These are phyloP conservation scores for Mrakia gelida DNA, from an alignment of 768 basidiomycete species.

Conservation along the genomic window DNA sequence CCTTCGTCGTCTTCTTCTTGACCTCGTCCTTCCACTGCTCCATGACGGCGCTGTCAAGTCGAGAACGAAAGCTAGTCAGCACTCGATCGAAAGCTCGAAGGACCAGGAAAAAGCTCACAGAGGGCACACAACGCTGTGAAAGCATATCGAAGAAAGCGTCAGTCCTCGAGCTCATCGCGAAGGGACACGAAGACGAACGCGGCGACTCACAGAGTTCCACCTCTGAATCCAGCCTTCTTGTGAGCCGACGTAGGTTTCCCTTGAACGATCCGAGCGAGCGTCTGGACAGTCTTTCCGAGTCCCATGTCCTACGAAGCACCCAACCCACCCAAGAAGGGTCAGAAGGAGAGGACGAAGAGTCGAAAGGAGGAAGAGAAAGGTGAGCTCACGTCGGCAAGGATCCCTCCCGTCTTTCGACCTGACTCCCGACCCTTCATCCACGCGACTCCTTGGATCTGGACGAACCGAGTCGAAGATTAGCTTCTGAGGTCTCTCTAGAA, in stretches of 20 bases:
- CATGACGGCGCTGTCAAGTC: conserved; percentile 55
- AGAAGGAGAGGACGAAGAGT: conserved; percentile 48
- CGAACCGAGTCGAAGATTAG: neutral
- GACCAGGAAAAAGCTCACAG: conserved; percentile 44
- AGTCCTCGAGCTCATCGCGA: neutral
- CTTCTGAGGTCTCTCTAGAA: neutral
- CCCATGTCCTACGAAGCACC: conserved; percentile 42
- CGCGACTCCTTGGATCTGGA: conserved; percentile 55
- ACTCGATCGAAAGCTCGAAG: neutral
- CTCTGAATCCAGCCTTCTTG: conserved; percentile 59
- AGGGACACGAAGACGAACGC: neutral
- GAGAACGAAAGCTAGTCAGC: neutral
- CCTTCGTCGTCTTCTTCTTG: conserved; percentile 57
- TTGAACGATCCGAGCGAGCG: conserved; percentile 78
- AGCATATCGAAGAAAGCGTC: conserved; percentile 3
- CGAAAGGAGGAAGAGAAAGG: conserved; percentile 25
- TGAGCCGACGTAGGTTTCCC: conserved; percentile 68
- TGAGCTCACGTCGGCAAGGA: conserved; percentile 65
- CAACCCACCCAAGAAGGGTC: conserved; percentile 48
- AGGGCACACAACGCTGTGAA: conserved; percentile 73
- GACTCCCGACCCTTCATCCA: conserved; percentile 87
- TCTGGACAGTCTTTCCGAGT: conserved; percentile 70
- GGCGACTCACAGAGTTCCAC: conserved; percentile 42
- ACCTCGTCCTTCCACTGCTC: conserved; percentile 89
- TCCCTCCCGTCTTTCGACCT: conserved; percentile 75